phyloP scores from a whole-genome alignment of 345 rosid genomes.

The Camelina hispida region DNA sequence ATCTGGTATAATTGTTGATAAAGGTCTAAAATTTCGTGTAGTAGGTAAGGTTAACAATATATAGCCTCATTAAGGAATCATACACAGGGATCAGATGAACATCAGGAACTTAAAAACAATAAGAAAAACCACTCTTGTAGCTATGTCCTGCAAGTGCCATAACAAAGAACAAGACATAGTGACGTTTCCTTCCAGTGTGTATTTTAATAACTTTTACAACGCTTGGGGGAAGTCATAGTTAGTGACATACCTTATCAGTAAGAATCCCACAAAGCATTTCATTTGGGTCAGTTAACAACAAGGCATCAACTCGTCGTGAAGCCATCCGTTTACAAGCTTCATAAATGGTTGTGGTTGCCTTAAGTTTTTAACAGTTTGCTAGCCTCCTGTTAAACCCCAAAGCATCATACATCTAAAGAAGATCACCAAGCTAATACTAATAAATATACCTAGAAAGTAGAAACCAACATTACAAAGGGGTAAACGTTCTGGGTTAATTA shows the following conservation, averaged over 20 bases:
- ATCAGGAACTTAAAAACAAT: too few species aligned
- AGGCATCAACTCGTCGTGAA: constrained; percentile 92
- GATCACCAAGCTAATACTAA: too few species aligned
- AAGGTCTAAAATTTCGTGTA: too few species aligned
- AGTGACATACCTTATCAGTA: constrained; percentile 77
- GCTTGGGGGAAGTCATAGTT: neutral
- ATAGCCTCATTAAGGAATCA: too few species aligned
- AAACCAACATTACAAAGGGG: too few species aligned
- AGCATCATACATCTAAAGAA: neutral
- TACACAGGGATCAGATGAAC: too few species aligned
- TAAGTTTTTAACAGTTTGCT: constrained; percentile 86
- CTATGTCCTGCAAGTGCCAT: constrained; percentile 68
- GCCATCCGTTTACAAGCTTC: constrained; percentile 98
- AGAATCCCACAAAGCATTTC: constrained; percentile 98
- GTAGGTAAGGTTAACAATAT: too few species aligned
- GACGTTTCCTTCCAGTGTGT: neutral
- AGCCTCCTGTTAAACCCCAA: constrained; percentile 75
- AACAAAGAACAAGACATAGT: too few species aligned
- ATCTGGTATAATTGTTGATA: too few species aligned
- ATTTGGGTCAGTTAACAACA: constrained; percentile 88
- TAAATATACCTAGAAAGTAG: too few species aligned
- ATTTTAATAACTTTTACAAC: too few species aligned
- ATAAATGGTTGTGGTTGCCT: constrained; percentile 65
- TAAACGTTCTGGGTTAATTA: too few species aligned
- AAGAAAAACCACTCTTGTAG: constrained; percentile 87